Evolutionary conservation across 441 rosid genomes (phyloP).

Genomic region (Mallotus repandus): DNA sequence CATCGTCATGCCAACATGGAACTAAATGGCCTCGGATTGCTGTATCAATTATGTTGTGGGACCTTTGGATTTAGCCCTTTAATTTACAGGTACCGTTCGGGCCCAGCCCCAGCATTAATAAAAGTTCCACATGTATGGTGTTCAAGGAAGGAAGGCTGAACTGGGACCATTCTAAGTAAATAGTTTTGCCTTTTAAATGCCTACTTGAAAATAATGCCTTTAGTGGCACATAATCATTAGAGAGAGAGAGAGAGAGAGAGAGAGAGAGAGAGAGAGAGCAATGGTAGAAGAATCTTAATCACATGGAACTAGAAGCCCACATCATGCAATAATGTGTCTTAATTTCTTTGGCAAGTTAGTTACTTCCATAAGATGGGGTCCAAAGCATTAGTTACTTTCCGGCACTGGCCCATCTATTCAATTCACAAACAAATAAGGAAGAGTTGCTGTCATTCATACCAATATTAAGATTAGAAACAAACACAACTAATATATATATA

Average conservation of each 20-base stretch:
- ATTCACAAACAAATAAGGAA: not conserved
- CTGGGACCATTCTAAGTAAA: not conserved
- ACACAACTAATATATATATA: too few relatives aligned
- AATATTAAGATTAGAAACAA: too few relatives aligned
- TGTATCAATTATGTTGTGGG: not conserved
- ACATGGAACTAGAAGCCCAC: not conserved
- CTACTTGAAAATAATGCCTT: too few relatives aligned
- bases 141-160: not conserved
- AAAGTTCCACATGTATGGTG: conserved; percentile 4
- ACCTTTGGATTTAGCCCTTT: not conserved
- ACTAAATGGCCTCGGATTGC: not conserved
- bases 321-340: too few relatives aligned
- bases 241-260: too few relatives aligned
- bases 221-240: not conserved
- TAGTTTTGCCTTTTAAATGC: not conserved
- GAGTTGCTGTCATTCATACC: not conserved
- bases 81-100: not conserved
- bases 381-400: too few relatives aligned
- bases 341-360: too few relatives aligned
- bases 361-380: too few relatives aligned
- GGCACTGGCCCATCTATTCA: too few relatives aligned
- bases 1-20: not conserved
- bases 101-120: not conserved
- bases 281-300: not conserved
- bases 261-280: too few relatives aligned